phyloP scores from a whole-genome alignment of 441 rosid genomes.

The Pelargonium australe region DNA sequence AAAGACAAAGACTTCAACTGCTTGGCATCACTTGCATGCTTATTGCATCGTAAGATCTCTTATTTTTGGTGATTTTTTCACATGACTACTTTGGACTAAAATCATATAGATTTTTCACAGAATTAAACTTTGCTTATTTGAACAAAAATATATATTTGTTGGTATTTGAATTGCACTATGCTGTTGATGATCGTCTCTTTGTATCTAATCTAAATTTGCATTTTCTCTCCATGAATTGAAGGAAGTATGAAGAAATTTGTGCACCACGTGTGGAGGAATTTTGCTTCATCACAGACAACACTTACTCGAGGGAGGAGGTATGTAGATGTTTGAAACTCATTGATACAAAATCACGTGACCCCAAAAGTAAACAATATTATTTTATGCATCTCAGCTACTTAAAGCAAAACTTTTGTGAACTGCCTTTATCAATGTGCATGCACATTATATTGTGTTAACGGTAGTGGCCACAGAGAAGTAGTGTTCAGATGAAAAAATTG shows the following conservation, averaged over 20 bases:
- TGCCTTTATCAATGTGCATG: neutral
- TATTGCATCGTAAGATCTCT: constrained; percentile 55
- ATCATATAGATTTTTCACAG: neutral
- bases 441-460: neutral
- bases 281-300: constrained; percentile 70
- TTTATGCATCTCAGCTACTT: neutral
- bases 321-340: neutral
- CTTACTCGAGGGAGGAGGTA: constrained; percentile 61
- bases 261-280: constrained; percentile 66
- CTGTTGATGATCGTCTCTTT: neutral
- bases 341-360: neutral
- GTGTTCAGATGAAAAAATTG: neutral
- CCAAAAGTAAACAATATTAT: neutral
- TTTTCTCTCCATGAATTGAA: constrained; percentile 21
- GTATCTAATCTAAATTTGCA: neutral
- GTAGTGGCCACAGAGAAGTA: neutral
- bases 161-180: too few relatives aligned
- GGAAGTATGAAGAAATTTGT: constrained; percentile 68
- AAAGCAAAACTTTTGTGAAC: neutral
- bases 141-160: neutral
- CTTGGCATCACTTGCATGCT: constrained; percentile 75
- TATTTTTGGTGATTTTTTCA: neutral
- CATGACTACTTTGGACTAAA: neutral
- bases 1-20: constrained; percentile 53
- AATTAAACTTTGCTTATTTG: neutral